phyloP scores from a whole-genome alignment of 1,284 basidiomycete genomes.

The Cutaneotrichosporon cyanovorans region DNA sequence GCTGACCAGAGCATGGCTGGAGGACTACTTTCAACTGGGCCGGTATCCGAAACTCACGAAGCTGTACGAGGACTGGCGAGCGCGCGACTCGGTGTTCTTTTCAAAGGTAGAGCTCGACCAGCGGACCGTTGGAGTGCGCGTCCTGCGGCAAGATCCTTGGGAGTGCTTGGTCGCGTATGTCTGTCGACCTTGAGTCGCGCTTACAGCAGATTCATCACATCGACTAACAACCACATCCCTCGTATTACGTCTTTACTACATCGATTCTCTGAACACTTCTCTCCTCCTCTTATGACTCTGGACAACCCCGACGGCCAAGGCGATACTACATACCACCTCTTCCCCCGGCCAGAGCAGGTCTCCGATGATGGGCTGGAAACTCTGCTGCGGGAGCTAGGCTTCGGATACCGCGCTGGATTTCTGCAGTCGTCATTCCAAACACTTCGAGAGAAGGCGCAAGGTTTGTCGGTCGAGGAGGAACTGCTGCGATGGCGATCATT shows the following conservation, averaged over 20 bases:
- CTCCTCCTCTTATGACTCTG: constrained; percentile 52
- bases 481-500: constrained; percentile 19
- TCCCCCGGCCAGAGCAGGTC: constrained; percentile 68
- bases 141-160: constrained; percentile 91
- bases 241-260: constrained; percentile 85
- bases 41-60: constrained; percentile 31
- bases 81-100: constrained; percentile 65
- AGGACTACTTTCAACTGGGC: constrained; percentile 78
- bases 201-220: constrained; percentile 80
- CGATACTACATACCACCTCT: constrained; percentile 61
- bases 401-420: constrained; percentile 91
- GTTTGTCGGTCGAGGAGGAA: constrained; percentile 18
- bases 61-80: constrained; percentile 71
- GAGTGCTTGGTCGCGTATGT: constrained; percentile 85
- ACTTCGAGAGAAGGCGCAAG: constrained; percentile 45
- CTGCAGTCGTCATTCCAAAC: constrained; percentile 75
- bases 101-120: constrained; percentile 53
- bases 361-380: constrained; percentile 55
- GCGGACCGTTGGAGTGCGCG: constrained; percentile 53
- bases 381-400: constrained; percentile 71
- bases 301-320: constrained; percentile 21
- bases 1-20: constrained; percentile 65
- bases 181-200: not conserved
- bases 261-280: constrained; percentile 59
- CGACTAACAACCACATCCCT: constrained; percentile 92